phyloP scores from a whole-genome alignment of 2,329 filamentous ascomycete genomes.

The Fusarium musae region DNA sequence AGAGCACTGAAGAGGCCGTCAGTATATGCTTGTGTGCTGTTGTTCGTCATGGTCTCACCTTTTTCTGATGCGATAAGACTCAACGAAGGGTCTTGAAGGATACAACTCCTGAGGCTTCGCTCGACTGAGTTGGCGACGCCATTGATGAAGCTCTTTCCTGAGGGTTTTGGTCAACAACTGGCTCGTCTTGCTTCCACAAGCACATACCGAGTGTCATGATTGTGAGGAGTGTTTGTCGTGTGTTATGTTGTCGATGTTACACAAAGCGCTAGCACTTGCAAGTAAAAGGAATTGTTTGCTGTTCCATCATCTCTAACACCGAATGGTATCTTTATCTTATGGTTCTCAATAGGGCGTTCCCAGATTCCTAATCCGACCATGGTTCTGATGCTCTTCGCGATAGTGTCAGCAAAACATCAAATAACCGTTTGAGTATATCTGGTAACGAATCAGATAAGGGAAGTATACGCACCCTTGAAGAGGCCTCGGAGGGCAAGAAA shows the following conservation, averaged over 20 bases:
- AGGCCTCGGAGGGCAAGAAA: background rate
- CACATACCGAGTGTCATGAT: slow-evolving; percentile 39
- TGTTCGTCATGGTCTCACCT: slow-evolving; percentile 1
- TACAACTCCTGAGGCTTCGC: slow-evolving; percentile 36
- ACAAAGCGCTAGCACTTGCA: background rate
- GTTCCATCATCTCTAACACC: too few relatives aligned
- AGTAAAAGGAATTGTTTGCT: background rate
- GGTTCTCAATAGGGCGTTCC: background rate
- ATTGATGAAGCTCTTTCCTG: slow-evolving; percentile 42
- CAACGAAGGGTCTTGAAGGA: slow-evolving; percentile 38
- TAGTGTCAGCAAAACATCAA: background rate
- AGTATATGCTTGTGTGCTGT: background rate
- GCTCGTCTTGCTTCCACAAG: background rate
- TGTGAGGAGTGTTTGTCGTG: background rate
- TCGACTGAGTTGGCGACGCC: slow-evolving; percentile 36
- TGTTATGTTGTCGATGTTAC: background rate
- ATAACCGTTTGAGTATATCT: background rate
- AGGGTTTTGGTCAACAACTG: background rate
- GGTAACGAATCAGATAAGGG: background rate
- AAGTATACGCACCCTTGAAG: background rate
- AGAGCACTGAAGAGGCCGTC: slow-evolving; percentile 28
- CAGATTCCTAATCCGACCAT: slow-evolving; percentile 3
- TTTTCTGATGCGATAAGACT: slow-evolving; percentile 38
- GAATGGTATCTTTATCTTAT: background rate
- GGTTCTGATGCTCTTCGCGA: background rate